Evolutionary conservation across 371 early-diverging fungal species (phyloP), one percentile per base, ranked within the genome.

Genomic region (Conidiobolus coronatus): DNA sequence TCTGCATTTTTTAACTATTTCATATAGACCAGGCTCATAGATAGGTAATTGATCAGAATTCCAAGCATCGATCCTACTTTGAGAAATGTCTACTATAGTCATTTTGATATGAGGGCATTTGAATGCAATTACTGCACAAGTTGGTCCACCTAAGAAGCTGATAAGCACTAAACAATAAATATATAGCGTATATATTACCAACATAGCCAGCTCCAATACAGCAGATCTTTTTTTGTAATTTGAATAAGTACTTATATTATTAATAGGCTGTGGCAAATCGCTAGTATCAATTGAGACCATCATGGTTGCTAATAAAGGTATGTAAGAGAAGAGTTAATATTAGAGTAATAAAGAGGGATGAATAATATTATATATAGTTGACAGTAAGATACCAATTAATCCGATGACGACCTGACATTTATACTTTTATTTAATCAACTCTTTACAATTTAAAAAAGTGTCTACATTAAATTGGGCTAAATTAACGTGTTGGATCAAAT

Each of bases 181-280:
- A 33, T 38, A 15, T 1, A 34, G 42, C 2, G 36, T 20, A 36
- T 18, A 60, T 70, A 53, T 66, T 79, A 29, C 84, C 88, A 48
- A 92, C 89, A 65, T 92, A 92, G 48, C 92, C 92, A 53, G 92
- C 92, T 55, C 92, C 92, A 56, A 92, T 79, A 60, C 87, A 92
- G 64, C 80, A 77, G 36, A 75, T 69, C 55, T 66, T 70, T 61
- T 67, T 71, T 49, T 29, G 9, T 5, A 29, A 29, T 9, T 9
- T 29, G 29, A 29, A 29, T 29, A 29, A 29, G 3, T 29, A 29
- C 29, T n/a, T n/a, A n/a, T n/a, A n/a, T n/a, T 68, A 40, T 12
- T 18, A 19, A 40, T 29, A 29, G 29, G 29, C 9, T 29, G 29
- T 5, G 9, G 5, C 9, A 29, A 5, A 5, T 29, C 29, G 29